A percentile compares a stretch with the other conserved stretches of the same genome.
Evolutionary conservation across 768 basidiomycete genomes (phyloP).

Genomic region (Suillus subluteus): DNA sequence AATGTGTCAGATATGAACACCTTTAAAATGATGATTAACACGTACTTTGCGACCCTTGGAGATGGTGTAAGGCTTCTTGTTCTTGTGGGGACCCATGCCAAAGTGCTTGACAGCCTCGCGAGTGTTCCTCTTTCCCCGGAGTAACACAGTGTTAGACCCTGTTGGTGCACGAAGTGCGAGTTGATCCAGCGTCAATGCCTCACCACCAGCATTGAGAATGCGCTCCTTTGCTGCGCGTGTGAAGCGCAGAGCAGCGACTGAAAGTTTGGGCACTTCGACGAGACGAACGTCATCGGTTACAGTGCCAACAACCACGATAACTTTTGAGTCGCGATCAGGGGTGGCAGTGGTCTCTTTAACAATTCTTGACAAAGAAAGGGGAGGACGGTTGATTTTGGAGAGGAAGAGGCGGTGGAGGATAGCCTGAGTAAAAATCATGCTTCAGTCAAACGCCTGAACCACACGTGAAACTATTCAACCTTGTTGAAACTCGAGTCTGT

Average conservation of each 20-base stretch:
- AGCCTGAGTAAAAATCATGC: constrained; percentile 49
- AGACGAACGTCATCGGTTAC: constrained; percentile 96
- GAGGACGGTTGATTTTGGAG: constrained; percentile 96
- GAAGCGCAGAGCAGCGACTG: constrained; percentile 94
- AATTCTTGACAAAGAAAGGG: constrained; percentile 93
- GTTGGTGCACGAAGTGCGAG: constrained; percentile 94
- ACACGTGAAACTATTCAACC: constrained; percentile 42
- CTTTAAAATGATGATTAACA: background rate
- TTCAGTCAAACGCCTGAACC: constrained; percentile 23
- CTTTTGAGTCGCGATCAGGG: constrained; percentile 73
- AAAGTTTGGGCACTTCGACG: constrained; percentile 82
- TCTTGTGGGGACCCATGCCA: constrained; percentile 97
- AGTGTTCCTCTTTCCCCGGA: constrained; percentile 90
- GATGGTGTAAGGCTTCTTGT: constrained; percentile 96
- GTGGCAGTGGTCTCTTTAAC: constrained; percentile 76
- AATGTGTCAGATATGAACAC: constrained; percentile 9
- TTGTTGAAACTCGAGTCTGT: constrained; percentile 97
- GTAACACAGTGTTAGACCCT: constrained; percentile 91
- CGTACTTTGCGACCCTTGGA: constrained; percentile 95
- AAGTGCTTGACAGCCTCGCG: constrained; percentile 98
- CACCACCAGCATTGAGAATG: constrained; percentile 94
- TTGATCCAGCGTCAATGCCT: constrained; percentile 94
- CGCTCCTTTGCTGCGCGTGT: constrained; percentile 91
- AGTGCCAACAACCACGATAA: constrained; percentile 87
- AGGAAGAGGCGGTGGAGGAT: constrained; percentile 97